Base-by-base conservation (phyloP, 176 grass and related monocot genomes). In the Cenchrus purpureus region DNA sequence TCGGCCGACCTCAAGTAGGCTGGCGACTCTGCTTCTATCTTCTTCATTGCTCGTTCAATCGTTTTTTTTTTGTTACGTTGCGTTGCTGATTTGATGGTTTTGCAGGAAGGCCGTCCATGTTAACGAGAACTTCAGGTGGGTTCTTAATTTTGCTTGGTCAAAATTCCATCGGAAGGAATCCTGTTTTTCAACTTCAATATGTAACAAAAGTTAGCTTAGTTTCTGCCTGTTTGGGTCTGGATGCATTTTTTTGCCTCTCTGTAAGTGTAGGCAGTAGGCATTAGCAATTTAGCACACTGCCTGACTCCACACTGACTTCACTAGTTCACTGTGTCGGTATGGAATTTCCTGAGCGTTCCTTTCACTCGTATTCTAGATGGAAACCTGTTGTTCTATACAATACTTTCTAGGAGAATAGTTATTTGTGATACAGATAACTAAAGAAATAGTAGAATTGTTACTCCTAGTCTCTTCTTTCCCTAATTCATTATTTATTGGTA, bases 61-160 rank as follows among this genome's bases (percentile, higher is more conserved):
- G 25, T 25, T 65, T 63, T 51, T 25, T 59, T 56, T 56, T 58
- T 63, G 3, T 52, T 74, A 48, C 44, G 32, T 43, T 65, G 17
- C n/a, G 57, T 84, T 66, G 37, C 49, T 87, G 31, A 79, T 86
- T 46, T 52, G 7, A 20, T 68, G 22, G 6, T 65, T 77, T 67
- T 85, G 54, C 62, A 99, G 97, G 85, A 99, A 96, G 60, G 85
- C 88, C 55, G 88, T 99, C 17, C 86, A 99, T 86, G 62, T 89
- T 8, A 96, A 99, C 32, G 97, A 99, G 68, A 99, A 99, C 79
- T 99, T 96, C 86, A 94, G 97, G 93, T 96, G 64, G n/a, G 31
- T 77, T 34, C 10, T 78, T 79, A 60, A 82, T 86, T 78, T 84
- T 25, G 69, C 28, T 0, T 25, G 79, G 74, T 10, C 12, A 48